A percentile compares a stretch with the other conserved stretches of the same genome.
These are phyloP conservation scores for Juncus effusus DNA, from an alignment of 176 grass and related monocot genomes.

Conservation along the genomic window DNA sequence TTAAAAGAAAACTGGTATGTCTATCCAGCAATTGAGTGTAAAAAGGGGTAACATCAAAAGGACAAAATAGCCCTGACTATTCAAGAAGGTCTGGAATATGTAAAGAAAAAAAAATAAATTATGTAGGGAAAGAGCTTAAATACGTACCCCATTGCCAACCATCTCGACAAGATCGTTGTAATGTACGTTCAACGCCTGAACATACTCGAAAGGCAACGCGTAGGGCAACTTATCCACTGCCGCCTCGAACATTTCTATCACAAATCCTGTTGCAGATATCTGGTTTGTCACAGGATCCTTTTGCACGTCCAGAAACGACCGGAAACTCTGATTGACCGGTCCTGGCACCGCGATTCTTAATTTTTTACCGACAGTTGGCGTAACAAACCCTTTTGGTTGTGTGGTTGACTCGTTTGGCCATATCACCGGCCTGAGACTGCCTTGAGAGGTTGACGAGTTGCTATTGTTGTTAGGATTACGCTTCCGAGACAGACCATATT, in stretches of 20 bases:
- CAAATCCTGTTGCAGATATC: conserved; percentile 50
- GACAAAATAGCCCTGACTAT: too few species aligned
- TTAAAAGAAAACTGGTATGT: too few species aligned
- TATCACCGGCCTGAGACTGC: conserved; percentile 23
- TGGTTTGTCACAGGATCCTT: conserved; percentile 30
- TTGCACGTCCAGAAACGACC: conserved; percentile 38
- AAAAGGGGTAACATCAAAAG: too few species aligned
- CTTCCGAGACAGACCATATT: conserved; percentile 22
- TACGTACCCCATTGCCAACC: conserved; percentile 42
- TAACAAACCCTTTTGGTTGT: conserved; percentile 48
- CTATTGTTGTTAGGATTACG: conserved; percentile 13
- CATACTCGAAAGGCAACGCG: conserved; percentile 72
- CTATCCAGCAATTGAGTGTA: too few species aligned
- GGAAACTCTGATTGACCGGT: conserved; percentile 23
- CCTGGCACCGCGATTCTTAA: conserved; percentile 43
- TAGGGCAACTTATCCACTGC: conserved; percentile 70
- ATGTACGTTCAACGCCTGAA: conserved; percentile 20
- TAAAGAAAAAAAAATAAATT: neutral
- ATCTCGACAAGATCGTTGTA: conserved; percentile 43
- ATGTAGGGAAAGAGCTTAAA: neutral
- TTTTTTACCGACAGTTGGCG: conserved; percentile 26
- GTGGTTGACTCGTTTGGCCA: conserved; percentile 38
- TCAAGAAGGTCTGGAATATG: neutral
- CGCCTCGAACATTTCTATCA: conserved; percentile 85
- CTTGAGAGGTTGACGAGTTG: conserved; percentile 12